Base-by-base conservation (phyloP, 345 rosid species). In the Brassica incana region DNA sequence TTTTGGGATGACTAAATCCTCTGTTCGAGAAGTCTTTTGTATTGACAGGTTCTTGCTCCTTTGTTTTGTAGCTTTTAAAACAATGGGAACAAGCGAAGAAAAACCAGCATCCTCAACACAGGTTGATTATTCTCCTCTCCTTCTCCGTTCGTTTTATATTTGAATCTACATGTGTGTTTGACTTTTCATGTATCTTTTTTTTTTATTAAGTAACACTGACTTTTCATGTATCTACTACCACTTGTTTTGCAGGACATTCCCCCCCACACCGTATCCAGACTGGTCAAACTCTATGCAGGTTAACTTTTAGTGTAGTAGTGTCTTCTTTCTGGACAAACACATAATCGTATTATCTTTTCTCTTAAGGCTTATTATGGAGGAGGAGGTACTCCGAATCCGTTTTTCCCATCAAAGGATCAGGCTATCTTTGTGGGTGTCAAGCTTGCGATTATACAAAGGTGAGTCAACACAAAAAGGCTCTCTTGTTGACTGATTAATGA, bases 281-380 rank as follows among this genome's bases (percentile, higher is more conserved):
- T 96, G 99, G 99, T 83, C 95, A 36, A 89, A 74, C 79, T 78
- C 97, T 69, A 84, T 95, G 97, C 97, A 93, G 97, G 98, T 96
- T 86, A 58, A 54, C 9, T 78, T 62, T 23, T 23, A 23, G 25
- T 23, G 25, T 23, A 23, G 25, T 52, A 23, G 25, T 40, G 10
- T 73, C 70, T 58, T 69, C 60, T 54, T 78, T 18, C 75, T 76
- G 8, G 38, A 48, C 20, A 68, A 65, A 72, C 78, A 62, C 52
- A 36, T 77, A 29, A 52, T 60, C 15, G 58, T 70, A 7, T 72
- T 69, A 2, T 60, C 74, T 63, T 83, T 76, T 82, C 50, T 77
- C 4, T 71, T 81, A 93, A 43, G 99, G 99, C 97, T 71, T 93
- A 89, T 81, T 96, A 93, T 86, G 92, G 95, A 30, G 88, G 91